Base-by-base conservation (phyloP, 768 basidiomycete species). In the Mycena vitilis region DNA sequence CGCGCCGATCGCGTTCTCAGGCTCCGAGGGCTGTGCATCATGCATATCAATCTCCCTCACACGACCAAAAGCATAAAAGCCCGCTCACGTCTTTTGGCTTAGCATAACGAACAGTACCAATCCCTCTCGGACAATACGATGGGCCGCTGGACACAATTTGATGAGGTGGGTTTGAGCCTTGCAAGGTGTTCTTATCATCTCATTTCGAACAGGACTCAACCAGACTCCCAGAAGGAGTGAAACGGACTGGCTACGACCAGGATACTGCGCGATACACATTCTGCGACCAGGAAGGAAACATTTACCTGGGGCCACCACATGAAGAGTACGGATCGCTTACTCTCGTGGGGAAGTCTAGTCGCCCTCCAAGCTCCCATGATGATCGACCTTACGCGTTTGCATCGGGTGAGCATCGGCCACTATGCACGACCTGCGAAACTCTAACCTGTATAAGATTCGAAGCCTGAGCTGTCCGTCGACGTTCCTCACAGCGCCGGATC, bases 241-340 rank as follows among this genome's bases (percentile, higher is more conserved):
- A 78, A 58, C 81, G 88, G 8, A 78, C 87, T 13, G 85, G 77
- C 2, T 89, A 89, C 63, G 88, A 89, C 68, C 81, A 86, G 0
- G 88, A 89, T 61, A 81, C 84, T 0, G 74, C 79, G n/a, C 76
- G 79, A 16, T 89, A 88, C 65, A 84, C 81, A 5, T 89, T 88
- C 57, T 73, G 78, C 38, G 87, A 89, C 63, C 68, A 70, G 3
- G 73, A 81, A 5, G 87, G 87, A 0, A 77, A 75, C 16, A 71
- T 83, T 5, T 89, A 87, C 74, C 73, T 80, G 54, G 81, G 84
- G 36, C 79, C 79, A 34, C 82, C 86, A 0, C 83, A 84, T n/a
- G 77, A 76, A 40, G 71, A 78, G 23, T 87, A 86, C 58, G 87
- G 87, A 11, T 69, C 73, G 1, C 75, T 89, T 53, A 81, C 61